Base-by-base conservation (phyloP, 1,139 yeast genomes). In the Taiozyma sp. region DNA sequence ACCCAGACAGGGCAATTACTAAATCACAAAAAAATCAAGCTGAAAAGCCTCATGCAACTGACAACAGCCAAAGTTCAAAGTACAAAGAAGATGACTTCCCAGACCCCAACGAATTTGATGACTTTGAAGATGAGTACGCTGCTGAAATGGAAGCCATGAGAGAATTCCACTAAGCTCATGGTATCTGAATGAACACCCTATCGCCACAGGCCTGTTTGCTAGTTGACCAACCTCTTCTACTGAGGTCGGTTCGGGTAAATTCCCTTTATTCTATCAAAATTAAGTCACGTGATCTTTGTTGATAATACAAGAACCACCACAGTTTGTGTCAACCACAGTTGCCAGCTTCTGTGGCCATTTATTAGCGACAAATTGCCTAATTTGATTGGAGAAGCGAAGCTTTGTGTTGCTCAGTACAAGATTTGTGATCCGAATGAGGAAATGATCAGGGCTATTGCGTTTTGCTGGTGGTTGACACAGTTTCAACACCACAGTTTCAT, bases 121-220 rank as follows among this genome's bases (percentile, higher is more conserved):
- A 52, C 16, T 49, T 43, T 28, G 59, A 56, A n/a, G 59, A 54
- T 10, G 53, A 55, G n/a, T 58, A 53, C 29, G 62, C 51, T 12
- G 63, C 59, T 8, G 63, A 59, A 46, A 48, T 54, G 58, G 61
- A 58, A 42, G 58, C 61, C 14, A 48, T 58, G 59, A 53, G 57
- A 32, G 60, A 54, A 19, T 48, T 52, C 28, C 60, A 58, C 28
- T 41, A 13, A n/a, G 13, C 4, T n/a, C 3, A 32, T 32, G 36
- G 13, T 4, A 4, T 13, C n/a, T 10, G 34, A 19, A 19, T 19
- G 19, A 6, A 12, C 34, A 30, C 34, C 34, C n/a, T 30, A 13
- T 30, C 12, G n/a, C 34, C 34, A 28, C 30, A 19, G 19, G 19
- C 19, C 19, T 19, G 19, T 19, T 19, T 19, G 19, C 2, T 19